Percentiles rank a stretch among this genome's conserved stretches.
These are phyloP conservation scores for Dipteronia dyeriana DNA, from an alignment of 345 rosid genomes.

Conservation along the genomic window DNA sequence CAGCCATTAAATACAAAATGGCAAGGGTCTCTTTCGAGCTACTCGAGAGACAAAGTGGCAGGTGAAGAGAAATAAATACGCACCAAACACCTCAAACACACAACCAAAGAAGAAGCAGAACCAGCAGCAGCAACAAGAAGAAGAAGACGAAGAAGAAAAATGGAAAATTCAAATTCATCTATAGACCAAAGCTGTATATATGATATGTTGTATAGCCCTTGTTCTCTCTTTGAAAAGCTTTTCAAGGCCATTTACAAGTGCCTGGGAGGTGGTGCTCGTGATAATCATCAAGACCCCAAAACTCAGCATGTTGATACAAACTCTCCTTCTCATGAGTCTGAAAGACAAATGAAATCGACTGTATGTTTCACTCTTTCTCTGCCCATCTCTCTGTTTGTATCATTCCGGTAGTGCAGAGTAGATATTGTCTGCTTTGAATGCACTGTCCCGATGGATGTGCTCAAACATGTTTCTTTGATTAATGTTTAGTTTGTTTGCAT, in stretches of 20 bases:
- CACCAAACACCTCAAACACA: background rate
- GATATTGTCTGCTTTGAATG: too few species aligned
- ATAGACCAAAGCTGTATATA: background rate
- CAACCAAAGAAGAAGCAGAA: background rate
- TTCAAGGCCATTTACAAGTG: conserved; percentile 15
- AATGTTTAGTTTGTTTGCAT: background rate
- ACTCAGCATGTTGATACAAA: background rate
- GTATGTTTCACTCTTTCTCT: conserved; percentile 12
- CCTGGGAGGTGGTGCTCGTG: conserved; percentile 1
- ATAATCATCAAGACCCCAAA: background rate
- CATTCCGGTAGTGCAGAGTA: too few species aligned
- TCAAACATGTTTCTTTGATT: background rate
- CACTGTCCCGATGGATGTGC: background rate
- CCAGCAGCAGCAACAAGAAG: background rate
- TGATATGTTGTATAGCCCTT: background rate
- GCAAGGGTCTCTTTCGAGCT: conserved; percentile 1
- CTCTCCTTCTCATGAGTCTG: conserved; percentile 10
- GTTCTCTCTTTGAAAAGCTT: conserved; percentile 14
- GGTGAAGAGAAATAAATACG: background rate
- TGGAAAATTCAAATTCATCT: conserved; percentile 2
- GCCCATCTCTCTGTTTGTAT: too few species aligned
- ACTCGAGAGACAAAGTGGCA: background rate
- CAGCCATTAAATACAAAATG: conserved; percentile 7
- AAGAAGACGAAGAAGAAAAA: background rate
- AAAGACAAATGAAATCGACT: conserved; percentile 12